Conservation (phyloP, 164 flowering plant genomes). For the Vitis rupestris region DNA sequence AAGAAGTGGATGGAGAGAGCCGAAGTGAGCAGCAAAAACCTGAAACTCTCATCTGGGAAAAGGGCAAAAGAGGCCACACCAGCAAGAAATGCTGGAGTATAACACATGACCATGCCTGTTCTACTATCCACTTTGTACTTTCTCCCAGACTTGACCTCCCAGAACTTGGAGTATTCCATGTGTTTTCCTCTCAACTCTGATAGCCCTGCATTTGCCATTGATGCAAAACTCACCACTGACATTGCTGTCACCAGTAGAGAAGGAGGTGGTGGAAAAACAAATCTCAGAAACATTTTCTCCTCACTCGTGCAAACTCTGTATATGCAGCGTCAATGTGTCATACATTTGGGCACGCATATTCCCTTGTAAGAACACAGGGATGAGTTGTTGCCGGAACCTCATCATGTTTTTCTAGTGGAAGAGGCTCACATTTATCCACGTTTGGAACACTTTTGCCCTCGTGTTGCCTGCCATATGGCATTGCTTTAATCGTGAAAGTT, state of each 20-base stretch:
- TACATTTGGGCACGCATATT: too few species aligned
- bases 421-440: too few species aligned
- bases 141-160: constrained; percentile 13
- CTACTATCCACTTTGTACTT: constrained; percentile 16
- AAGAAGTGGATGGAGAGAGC: constrained; percentile 64
- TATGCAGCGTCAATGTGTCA: too few species aligned
- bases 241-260: constrained; percentile 35
- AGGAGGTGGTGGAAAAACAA: constrained; percentile 43
- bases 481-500: too few species aligned
- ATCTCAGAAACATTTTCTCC: too few species aligned
- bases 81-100: constrained; percentile 53
- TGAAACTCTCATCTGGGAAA: constrained; percentile 21
- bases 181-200: constrained; percentile 54
- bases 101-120: constrained; percentile 49
- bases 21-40: constrained; percentile 38
- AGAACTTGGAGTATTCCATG: constrained; percentile 60
- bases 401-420: too few species aligned
- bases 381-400: too few species aligned
- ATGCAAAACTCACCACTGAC: constrained; percentile 27
- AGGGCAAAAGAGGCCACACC: constrained; percentile 26
- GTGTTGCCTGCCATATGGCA: too few species aligned
- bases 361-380: too few species aligned
- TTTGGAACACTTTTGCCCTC: too few species aligned
- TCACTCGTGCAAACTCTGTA: too few species aligned
- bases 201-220: constrained; percentile 25